Percentiles rank a stretch among this genome's conserved stretches.
phyloP scores from a whole-genome alignment of 2,329 filamentous ascomycete genomes.

The Fusarium sterilihyphosum region DNA sequence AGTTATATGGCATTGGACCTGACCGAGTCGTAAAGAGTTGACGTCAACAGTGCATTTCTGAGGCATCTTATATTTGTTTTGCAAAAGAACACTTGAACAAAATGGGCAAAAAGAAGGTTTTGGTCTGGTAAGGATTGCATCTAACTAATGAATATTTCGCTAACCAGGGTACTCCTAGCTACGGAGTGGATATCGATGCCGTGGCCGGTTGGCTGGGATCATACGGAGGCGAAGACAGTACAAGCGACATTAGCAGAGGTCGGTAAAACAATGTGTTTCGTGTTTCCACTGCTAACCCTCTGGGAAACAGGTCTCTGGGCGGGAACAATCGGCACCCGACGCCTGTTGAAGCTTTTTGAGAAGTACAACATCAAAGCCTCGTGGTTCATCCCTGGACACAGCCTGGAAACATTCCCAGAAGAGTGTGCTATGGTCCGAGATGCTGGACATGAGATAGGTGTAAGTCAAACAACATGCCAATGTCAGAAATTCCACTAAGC shows the following conservation, averaged over 20 bases:
- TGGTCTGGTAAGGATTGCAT: neutral
- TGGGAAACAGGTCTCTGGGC: slow-evolving; percentile 42
- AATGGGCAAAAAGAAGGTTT: slow-evolving; percentile 5
- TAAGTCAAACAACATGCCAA: no score
- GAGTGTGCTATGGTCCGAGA: slow-evolving; percentile 58
- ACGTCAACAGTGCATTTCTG: neutral
- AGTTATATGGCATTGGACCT: neutral
- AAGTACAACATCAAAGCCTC: slow-evolving; percentile 77
- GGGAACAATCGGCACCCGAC: slow-evolving; percentile 72
- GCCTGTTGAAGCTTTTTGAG: slow-evolving; percentile 75
- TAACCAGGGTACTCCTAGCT: slow-evolving; percentile 50
- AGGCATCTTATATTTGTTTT: neutral
- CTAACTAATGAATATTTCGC: slow-evolving; percentile 21
- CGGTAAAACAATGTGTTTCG: neutral
- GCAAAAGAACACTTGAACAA: neutral
- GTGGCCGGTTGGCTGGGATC: slow-evolving; percentile 82
- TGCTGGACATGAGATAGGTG: slow-evolving; percentile 59
- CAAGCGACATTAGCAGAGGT: slow-evolving; percentile 78
- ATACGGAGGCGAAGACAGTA: slow-evolving; percentile 79
- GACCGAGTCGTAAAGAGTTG: neutral
- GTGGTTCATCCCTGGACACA: slow-evolving; percentile 62
- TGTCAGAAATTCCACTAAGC: no score
- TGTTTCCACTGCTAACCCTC: accelerated
- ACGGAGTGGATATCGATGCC: slow-evolving; percentile 79
- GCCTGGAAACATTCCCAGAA: slow-evolving; percentile 60